Evolutionary conservation across 2,329 filamentous ascomycete genomes (phyloP), one percentile per base, ranked within the genome.

Genomic region (Botrytis sinoallii): DNA sequence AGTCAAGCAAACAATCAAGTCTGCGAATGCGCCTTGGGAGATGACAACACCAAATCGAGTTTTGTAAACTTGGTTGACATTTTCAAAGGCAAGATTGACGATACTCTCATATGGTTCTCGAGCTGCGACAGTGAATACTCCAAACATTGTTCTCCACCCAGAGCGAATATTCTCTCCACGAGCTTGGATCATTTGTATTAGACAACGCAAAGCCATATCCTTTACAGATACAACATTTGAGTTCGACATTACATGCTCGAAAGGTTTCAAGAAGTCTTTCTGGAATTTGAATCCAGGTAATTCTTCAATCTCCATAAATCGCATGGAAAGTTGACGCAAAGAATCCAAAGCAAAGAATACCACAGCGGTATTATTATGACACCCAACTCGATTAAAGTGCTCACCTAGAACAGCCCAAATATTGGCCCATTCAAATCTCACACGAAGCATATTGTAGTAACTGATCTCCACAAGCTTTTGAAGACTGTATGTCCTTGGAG

Each of bases 81-180:
- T 97, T 79, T 99, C 96, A 80, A 97, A 99, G 0, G 97, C 95
- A 79, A 99, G 90, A 80, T 95, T 98, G 75, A 99, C 96, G 77
- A 99, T 98, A 76, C 91, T 92, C 85, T 99, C 96, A 81, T 97
- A 95, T 25, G 93, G 93, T 81, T 98, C 97, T 75, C 92, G 88
- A 29, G 97, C 96, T 42, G 97, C 96, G 55, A 98, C 94, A 1
- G 95, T 98, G 81, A 99, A 99, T 44, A 98, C 95, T 6, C 95
- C 96, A 83, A 99, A 98, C 95, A 99, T 99, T 32, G 97, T 98
- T 81, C 96, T 92, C 96, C 96, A 99, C 8, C 96, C 96, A 57
- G 95, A 98, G 70, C 95, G 91, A 80, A 99, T 99, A 78, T 98
- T 98, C 83, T 98, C 93, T 9, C 97, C 97, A 74, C 93, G 89